Percentiles rank a stretch among this genome's conserved stretches.
Evolutionary conservation across 2,329 filamentous ascomycete genomes (phyloP).

Genomic region (Ploettnerulaceae sp.): DNA sequence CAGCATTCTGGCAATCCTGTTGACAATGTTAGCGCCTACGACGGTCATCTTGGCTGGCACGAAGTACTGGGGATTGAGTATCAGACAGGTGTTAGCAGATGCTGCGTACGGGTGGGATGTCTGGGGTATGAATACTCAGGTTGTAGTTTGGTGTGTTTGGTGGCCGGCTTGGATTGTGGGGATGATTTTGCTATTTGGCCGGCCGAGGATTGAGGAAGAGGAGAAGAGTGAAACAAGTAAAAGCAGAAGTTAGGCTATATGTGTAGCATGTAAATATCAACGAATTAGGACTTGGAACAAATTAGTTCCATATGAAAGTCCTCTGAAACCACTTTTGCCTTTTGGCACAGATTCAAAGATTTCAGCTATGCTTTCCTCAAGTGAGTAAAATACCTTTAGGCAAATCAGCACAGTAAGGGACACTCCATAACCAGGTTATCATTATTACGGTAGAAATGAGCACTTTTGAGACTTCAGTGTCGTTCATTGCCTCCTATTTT

Average conservation of each 20-base stretch:
- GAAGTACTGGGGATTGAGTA: constrained; percentile 41
- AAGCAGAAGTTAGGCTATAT: not conserved
- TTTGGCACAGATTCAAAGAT: no score
- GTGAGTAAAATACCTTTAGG: no score
- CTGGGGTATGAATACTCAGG: constrained; percentile 82
- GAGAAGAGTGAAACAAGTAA: not conserved
- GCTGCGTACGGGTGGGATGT: constrained; percentile 86
- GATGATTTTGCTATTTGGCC: constrained; percentile 48
- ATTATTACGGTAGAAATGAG: no score
- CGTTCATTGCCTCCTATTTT: no score
- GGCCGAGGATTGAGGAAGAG: constrained; percentile 20
- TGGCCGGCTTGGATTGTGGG: constrained; percentile 85
- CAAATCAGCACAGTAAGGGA: no score
- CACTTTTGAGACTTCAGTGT: no score
- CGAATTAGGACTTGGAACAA: not conserved
- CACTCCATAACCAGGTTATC: no score
- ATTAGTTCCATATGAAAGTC: not conserved
- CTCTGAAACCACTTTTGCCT: no score
- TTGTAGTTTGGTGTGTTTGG: constrained; percentile 93
- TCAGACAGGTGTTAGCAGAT: constrained; percentile 59
- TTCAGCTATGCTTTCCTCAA: no score
- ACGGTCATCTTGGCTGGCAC: constrained; percentile 46
- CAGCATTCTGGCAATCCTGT: constrained; percentile 43
- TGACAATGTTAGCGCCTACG: constrained; percentile 59
- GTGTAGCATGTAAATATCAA: not conserved